phyloP scores from a whole-genome alignment of 257 asterid species.

The Leonotis leonurus region DNA sequence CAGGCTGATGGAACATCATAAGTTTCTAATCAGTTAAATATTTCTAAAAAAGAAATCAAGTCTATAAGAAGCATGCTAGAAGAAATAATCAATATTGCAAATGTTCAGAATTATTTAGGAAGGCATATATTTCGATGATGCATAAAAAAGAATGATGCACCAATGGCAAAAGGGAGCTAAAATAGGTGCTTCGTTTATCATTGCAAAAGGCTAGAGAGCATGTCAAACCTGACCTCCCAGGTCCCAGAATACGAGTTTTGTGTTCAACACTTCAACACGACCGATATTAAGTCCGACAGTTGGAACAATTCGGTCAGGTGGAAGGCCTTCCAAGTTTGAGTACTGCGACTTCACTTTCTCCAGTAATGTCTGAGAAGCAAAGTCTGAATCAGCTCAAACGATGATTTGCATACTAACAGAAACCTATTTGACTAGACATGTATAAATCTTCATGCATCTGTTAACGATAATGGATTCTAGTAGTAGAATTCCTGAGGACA shows the following conservation, averaged over 20 bases:
- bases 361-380: conserved; percentile 58
- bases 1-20: conserved; percentile 52
- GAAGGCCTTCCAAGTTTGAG: conserved; percentile 78
- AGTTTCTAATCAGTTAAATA: conserved; percentile 12
- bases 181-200: neutral
- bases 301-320: conserved; percentile 91
- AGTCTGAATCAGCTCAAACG: conserved; percentile 17
- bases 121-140: neutral
- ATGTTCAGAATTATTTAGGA: neutral
- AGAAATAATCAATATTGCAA: neutral
- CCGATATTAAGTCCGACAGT: conserved; percentile 94
- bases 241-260: conserved; percentile 93
- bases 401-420: too few species aligned
- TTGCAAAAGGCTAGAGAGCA: conserved; percentile 19
- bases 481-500: neutral
- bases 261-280: conserved; percentile 64
- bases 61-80: neutral
- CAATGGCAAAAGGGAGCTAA: neutral
- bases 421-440: too few species aligned
- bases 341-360: conserved; percentile 80
- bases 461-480: neutral
- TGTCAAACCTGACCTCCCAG: conserved; percentile 92
- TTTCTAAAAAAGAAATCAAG: neutral
- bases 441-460: neutral
- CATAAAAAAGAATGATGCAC: neutral